Evolutionary conservation across 202 grass and related monocot species (phyloP).

Genomic region (Cymbopogon flexuosus): DNA sequence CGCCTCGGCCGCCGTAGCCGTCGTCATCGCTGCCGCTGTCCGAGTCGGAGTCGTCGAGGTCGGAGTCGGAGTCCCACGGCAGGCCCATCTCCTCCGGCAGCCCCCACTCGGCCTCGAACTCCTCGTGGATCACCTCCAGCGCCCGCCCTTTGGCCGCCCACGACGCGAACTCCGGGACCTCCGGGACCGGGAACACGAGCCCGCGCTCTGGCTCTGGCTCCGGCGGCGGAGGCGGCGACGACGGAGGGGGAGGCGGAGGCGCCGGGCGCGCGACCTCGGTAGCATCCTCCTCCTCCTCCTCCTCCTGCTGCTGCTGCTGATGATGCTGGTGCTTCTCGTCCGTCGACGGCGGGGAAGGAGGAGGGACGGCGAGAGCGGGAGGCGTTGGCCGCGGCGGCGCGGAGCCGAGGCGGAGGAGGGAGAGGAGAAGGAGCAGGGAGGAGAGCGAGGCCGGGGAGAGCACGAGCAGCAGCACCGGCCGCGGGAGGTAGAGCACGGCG

Average conservation of each 20-base stretch:
- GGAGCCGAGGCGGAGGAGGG: constrained; percentile 66
- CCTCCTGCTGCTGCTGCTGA: neutral
- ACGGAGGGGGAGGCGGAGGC: neutral
- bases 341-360: neutral
- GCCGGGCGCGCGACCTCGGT: neutral
- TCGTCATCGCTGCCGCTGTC: constrained; percentile 9
- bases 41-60: constrained; percentile 27
- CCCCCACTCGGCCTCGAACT: constrained; percentile 64
- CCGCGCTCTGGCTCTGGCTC: neutral
- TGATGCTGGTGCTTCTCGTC: neutral
- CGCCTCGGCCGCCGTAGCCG: neutral
- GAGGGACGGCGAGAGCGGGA: neutral
- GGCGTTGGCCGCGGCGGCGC: neutral
- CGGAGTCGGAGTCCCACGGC: constrained; percentile 42
- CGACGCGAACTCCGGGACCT: constrained; percentile 40
- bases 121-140: constrained; percentile 95
- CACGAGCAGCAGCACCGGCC: constrained; percentile 53
- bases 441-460: constrained; percentile 71
- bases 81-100: constrained; percentile 36
- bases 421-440: constrained; percentile 63
- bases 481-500: constrained; percentile 75
- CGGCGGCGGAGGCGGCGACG: neutral
- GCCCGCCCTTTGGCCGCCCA: constrained; percentile 50
- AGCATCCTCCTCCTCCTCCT: neutral
- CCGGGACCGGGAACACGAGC: constrained; percentile 35